Conservation (phyloP, 345 rosid species). For the Eucalyptus polybractea region DNA sequence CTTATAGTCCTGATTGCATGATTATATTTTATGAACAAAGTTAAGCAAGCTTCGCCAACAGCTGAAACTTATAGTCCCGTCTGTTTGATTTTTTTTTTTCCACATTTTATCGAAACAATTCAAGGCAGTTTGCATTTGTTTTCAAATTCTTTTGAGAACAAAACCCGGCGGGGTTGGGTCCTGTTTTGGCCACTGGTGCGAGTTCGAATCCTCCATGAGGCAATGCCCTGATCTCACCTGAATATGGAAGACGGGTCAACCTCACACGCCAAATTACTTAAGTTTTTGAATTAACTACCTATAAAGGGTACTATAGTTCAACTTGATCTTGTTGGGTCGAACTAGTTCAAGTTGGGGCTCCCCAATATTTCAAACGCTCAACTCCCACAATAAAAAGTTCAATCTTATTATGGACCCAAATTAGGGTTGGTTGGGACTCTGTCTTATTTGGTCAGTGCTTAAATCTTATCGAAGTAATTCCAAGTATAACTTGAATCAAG, state of each 20-base stretch:
- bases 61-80: not conserved
- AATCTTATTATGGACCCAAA: not conserved
- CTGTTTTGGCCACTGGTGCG: not conserved
- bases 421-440: not conserved
- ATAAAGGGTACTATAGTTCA: not conserved
- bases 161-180: not conserved
- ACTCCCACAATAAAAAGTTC: not conserved
- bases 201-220: not conserved
- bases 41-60: not conserved
- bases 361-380: not conserved
- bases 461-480: not conserved
- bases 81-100: not conserved
- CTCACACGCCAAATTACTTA: not conserved
- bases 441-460: not conserved
- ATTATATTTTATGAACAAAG: not conserved
- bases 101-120: not conserved
- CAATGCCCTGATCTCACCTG: not conserved
- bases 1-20: not conserved
- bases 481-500: not conserved
- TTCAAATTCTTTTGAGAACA: not conserved
- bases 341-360: not conserved
- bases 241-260: not conserved
- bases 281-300: not conserved
- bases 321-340: not conserved
- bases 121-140: not conserved